These are phyloP conservation scores for Penicillium italicum DNA, from an alignment of 2,329 filamentous ascomycete genomes.

Conservation along the genomic window DNA sequence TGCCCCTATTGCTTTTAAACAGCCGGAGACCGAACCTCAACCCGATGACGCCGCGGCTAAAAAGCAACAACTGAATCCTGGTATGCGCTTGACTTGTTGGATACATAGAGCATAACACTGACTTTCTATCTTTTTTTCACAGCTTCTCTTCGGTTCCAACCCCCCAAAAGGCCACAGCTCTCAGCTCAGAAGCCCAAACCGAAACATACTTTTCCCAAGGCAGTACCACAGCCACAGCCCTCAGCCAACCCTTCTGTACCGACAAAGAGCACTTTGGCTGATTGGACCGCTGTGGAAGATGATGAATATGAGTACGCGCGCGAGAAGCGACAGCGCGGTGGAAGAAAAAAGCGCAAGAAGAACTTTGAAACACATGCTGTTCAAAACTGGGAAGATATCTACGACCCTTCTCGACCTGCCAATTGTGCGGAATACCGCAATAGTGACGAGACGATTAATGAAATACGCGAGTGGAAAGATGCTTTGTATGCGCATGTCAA, in stretches of 20 bases:
- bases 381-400: slow-evolving; percentile 86
- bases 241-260: slow-evolving; percentile 33
- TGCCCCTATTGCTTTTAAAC: slow-evolving; percentile 68
- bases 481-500: slow-evolving; percentile 70
- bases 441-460: slow-evolving; percentile 77
- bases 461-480: slow-evolving; percentile 81
- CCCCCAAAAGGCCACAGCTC: slow-evolving; percentile 73
- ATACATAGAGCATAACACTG: slow-evolving; percentile 6
- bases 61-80: slow-evolving; percentile 61
- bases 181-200: slow-evolving; percentile 57
- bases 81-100: slow-evolving; percentile 48
- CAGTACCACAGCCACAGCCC: slow-evolving; percentile 31
- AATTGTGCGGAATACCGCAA: slow-evolving; percentile 79
- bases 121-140: slow-evolving; percentile 22
- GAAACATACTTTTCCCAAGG: slow-evolving; percentile 59
- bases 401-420: slow-evolving; percentile 78
- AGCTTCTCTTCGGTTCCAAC: slow-evolving; percentile 78
- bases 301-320: slow-evolving; percentile 65
- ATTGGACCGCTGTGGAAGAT: slow-evolving; percentile 79
- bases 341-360: slow-evolving; percentile 74
- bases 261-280: slow-evolving; percentile 68
- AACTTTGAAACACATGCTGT: slow-evolving; percentile 59
- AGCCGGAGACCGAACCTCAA: slow-evolving; percentile 50
- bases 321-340: slow-evolving; percentile 70
- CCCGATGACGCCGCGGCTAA: slow-evolving; percentile 54